A percentile compares a stretch with the other conserved stretches of the same genome.
These are phyloP conservation scores for Botryotinia narcissicola DNA, from an alignment of 2,329 filamentous ascomycete species.

Conservation along the genomic window DNA sequence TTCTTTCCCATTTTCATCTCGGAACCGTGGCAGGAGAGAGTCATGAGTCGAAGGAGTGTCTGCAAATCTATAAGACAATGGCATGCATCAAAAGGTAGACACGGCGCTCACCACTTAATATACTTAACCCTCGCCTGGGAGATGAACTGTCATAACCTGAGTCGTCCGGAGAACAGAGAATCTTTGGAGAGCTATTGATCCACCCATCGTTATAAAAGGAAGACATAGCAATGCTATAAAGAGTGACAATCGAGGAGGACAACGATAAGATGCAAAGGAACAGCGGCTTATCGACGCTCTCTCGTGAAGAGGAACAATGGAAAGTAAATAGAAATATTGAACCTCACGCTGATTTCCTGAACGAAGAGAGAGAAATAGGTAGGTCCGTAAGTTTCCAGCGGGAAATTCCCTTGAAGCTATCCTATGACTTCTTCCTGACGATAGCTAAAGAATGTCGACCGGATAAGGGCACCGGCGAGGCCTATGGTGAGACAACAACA, in stretches of 20 bases:
- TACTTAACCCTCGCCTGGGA: slow-evolving; percentile 13
- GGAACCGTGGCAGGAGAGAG: neutral
- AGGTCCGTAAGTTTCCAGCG: slow-evolving; percentile 14
- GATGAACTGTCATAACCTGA: slow-evolving; percentile 25
- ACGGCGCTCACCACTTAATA: slow-evolving; percentile 6
- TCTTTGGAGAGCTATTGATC: neutral
- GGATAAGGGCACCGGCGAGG: slow-evolving; percentile 10
- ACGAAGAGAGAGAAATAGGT: slow-evolving; percentile 12
- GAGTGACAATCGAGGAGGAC: slow-evolving; percentile 30
- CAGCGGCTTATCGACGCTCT: slow-evolving; percentile 32
- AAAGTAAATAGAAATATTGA: slow-evolving; percentile 19
- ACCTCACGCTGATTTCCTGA: neutral
- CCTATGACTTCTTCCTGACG: neutral
- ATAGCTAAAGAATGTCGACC: slow-evolving; percentile 26
- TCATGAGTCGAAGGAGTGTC: slow-evolving; percentile 1
- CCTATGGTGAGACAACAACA: slow-evolving; percentile 9
- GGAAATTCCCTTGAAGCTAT: neutral
- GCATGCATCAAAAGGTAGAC: neutral
- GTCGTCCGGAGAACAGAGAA: slow-evolving; percentile 14
- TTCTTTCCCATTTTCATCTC: slow-evolving; percentile 15
- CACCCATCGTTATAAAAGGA: slow-evolving; percentile 8
- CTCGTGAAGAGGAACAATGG: slow-evolving; percentile 25
- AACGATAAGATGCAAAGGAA: slow-evolving; percentile 32
- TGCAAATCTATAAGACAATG: neutral
- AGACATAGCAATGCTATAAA: slow-evolving; percentile 26